These are phyloP conservation scores for Epicoccum nigrum DNA, from an alignment of 2,329 filamentous ascomycete species.

Conservation along the genomic window DNA sequence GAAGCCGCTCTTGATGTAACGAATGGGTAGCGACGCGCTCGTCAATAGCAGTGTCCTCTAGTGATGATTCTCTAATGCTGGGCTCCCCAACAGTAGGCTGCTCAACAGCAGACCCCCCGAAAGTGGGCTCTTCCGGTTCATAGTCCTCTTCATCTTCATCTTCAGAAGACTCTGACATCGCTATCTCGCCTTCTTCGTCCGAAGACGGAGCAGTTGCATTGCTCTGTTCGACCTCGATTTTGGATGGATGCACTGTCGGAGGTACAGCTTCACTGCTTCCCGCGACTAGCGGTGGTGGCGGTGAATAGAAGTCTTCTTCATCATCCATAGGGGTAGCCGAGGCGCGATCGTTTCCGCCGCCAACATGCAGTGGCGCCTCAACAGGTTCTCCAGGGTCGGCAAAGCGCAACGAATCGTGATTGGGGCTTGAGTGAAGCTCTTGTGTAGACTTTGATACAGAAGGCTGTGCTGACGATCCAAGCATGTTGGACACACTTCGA, in stretches of 20 bases:
- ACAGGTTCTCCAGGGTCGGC: background rate
- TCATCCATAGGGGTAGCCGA: slow-evolving; percentile 35
- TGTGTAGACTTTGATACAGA: background rate
- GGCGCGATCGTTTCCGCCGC: slow-evolving; percentile 7
- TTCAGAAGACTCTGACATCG: slow-evolving; percentile 42
- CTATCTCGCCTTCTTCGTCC: slow-evolving; percentile 43
- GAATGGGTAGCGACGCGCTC: slow-evolving; percentile 1
- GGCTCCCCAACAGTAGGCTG: background rate
- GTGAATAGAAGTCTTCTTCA: slow-evolving; percentile 46
- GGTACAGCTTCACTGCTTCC: background rate
- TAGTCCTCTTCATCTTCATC: slow-evolving; percentile 42
- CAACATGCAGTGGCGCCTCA: background rate
- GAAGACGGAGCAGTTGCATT: slow-evolving; percentile 19
- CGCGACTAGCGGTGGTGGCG: slow-evolving; percentile 30
- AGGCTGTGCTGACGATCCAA: background rate
- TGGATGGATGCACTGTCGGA: slow-evolving; percentile 2
- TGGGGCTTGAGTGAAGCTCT: background rate
- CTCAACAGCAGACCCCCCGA: background rate
- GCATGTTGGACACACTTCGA: background rate
- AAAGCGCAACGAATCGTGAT: background rate
- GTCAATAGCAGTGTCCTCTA: background rate
- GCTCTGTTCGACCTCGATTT: background rate
- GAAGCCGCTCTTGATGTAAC: slow-evolving; percentile 8
- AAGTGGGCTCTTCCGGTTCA: slow-evolving; percentile 35
- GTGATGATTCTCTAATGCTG: background rate